A percentile compares a stretch with the other conserved stretches of the same genome.
phyloP scores from a whole-genome alignment of 1,284 basidiomycete species.

The Irpex rosettiformis region DNA sequence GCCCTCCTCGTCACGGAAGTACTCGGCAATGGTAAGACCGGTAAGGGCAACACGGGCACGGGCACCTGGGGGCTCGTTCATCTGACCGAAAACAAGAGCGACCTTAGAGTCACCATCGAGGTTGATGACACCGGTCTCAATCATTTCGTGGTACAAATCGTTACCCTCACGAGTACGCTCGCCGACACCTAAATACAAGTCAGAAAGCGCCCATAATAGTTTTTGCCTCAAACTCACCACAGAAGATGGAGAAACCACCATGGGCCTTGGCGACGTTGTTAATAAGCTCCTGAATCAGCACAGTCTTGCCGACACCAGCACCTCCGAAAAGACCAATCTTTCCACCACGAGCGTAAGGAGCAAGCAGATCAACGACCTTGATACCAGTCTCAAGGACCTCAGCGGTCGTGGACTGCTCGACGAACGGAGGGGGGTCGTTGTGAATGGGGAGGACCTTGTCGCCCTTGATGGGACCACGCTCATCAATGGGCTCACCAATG shows the following conservation, averaged over 20 bases:
- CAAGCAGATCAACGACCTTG: conserved; percentile 99
- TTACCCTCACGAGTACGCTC: conserved; percentile 99
- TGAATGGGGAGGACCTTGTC: conserved; percentile 91
- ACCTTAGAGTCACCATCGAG: conserved; percentile 98
- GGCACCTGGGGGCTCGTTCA: conserved; percentile 99
- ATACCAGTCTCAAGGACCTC: conserved; percentile 99
- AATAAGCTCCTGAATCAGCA: conserved; percentile 98
- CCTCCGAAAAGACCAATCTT: conserved; percentile 99
- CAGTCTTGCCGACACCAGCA: conserved; percentile 99
- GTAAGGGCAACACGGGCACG: conserved; percentile 99
- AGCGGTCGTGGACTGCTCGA: conserved; percentile 97
- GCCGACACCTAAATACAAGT: conserved; percentile 75
- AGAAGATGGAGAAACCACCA: conserved; percentile 99
- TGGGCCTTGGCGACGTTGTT: conserved; percentile 99
- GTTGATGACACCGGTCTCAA: conserved; percentile 99
- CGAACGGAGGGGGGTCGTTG: conserved; percentile 94
- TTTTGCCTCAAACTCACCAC: conserved; percentile 54
- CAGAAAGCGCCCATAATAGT: background rate
- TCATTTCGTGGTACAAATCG: conserved; percentile 99
- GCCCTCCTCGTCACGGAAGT: conserved; percentile 99
- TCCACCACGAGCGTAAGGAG: conserved; percentile 99
- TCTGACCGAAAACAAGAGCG: conserved; percentile 99
- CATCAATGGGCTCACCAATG: conserved; percentile 99
- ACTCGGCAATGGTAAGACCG: conserved; percentile 98
- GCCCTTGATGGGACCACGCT: conserved; percentile 97